phyloP scores from a whole-genome alignment of 139 green algal genomes.

The Trebouxia sp. region DNA sequence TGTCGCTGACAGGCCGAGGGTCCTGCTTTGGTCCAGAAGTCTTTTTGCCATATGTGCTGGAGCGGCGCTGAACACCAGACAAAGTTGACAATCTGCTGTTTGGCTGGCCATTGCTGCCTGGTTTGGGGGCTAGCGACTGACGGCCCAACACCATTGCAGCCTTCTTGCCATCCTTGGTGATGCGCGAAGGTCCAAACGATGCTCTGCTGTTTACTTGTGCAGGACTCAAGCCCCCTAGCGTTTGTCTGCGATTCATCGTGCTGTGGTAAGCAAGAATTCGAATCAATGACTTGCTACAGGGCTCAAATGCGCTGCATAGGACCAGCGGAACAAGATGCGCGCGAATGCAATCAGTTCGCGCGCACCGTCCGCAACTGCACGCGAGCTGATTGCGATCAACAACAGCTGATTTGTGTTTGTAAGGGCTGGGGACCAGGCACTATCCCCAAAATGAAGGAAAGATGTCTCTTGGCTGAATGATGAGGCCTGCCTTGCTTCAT shows the following conservation, averaged over 20 bases:
- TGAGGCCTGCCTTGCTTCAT: too few species aligned
- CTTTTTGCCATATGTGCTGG: conserved; percentile 62
- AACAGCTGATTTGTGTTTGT: conserved; percentile 3
- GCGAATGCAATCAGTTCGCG: too few species aligned
- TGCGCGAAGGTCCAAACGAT: conserved; percentile 41
- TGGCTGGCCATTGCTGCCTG: conserved; percentile 6
- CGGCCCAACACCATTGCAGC: not conserved
- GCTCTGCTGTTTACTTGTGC: conserved; percentile 54
- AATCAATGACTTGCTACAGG: not conserved
- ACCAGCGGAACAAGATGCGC: too few species aligned
- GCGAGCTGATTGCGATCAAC: too few species aligned
- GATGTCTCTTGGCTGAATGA: too few species aligned
- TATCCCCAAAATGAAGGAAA: too few species aligned
- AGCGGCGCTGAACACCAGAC: conserved; percentile 31
- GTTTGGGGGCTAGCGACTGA: conserved; percentile 11
- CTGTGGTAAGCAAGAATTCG: too few species aligned
- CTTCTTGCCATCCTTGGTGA: conserved; percentile 44
- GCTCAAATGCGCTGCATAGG: too few species aligned
- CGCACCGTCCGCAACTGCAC: too few species aligned
- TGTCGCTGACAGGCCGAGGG: conserved; percentile 77
- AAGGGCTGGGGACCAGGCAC: too few species aligned
- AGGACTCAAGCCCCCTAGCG: conserved; percentile 67
- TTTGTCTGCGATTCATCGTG: conserved; percentile 79
- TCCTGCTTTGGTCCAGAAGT: conserved; percentile 60
- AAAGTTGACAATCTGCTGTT: conserved; percentile 26